Conservation (phyloP, 2,329 filamentous ascomycete species). For the Fusarium nelsonii region DNA sequence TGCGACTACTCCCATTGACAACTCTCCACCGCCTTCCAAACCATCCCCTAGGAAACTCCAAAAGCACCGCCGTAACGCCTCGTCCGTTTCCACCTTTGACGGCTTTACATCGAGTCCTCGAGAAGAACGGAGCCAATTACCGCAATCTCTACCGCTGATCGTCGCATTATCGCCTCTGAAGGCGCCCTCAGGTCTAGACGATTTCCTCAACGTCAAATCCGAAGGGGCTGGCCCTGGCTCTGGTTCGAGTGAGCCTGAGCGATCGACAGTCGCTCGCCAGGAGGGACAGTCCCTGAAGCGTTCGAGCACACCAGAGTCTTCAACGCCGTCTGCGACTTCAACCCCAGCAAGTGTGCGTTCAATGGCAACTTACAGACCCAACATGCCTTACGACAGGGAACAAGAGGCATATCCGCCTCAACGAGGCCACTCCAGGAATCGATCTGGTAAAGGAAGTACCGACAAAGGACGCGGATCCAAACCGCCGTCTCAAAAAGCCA, state of each 20-base stretch:
- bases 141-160: constrained; percentile 45
- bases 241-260: constrained; percentile 44
- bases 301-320: constrained; percentile 27
- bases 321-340: constrained; percentile 35
- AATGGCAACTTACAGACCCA: constrained; percentile 21
- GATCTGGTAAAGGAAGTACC: constrained; percentile 51
- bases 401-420: constrained; percentile 47
- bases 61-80: constrained; percentile 53
- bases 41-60: constrained; percentile 55
- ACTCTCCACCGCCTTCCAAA: constrained; percentile 49
- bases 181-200: constrained; percentile 38
- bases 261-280: constrained; percentile 43
- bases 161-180: constrained; percentile 45
- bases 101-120: constrained; percentile 9
- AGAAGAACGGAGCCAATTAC: constrained; percentile 32
- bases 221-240: constrained; percentile 49
- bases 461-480: constrained; percentile 54
- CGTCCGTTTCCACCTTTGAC: constrained; percentile 34
- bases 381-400: constrained; percentile 52
- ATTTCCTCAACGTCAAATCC: constrained; percentile 37
- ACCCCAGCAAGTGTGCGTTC: constrained; percentile 32
- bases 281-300: constrained; percentile 48
- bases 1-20: constrained; percentile 52
- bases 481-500: constrained; percentile 86
- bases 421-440: constrained; percentile 51